Percentiles rank a stretch among this genome's conserved stretches.
Evolutionary conservation across 306 rosid genomes (phyloP).

Genomic region (Oxytropis ochrocephala): DNA sequence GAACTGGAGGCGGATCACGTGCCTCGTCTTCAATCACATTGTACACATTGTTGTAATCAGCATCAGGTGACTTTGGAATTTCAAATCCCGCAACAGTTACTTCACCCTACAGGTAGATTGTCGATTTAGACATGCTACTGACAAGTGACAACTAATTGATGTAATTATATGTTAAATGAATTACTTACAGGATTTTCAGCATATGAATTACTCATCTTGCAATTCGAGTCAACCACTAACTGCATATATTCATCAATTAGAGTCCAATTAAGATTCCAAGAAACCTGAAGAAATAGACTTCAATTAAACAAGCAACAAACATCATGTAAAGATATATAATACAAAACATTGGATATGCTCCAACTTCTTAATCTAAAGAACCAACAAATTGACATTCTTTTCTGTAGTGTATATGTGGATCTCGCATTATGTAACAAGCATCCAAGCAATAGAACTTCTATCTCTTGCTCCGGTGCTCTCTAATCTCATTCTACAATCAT

Average conservation of each 20-base stretch:
- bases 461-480: not conserved
- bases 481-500: not conserved
- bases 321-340: not conserved
- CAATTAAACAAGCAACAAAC: not conserved
- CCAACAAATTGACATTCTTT: not conserved
- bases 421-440: not conserved
- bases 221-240: constrained; percentile 23
- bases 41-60: constrained; percentile 71
- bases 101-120: constrained; percentile 57
- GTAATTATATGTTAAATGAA: constrained; percentile 14
- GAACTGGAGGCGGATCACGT: constrained; percentile 78
- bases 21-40: constrained; percentile 72
- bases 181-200: constrained; percentile 57
- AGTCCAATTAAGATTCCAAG: constrained; percentile 16
- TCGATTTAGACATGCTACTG: constrained; percentile 10
- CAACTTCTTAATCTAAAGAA: not conserved
- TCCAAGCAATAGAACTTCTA: not conserved
- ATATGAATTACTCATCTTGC: constrained; percentile 61
- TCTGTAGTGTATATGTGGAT: not conserved
- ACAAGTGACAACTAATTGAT: constrained; percentile 1
- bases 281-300: constrained; percentile 47
- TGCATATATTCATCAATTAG: constrained; percentile 43
- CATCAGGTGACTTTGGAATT: constrained; percentile 76
- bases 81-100: constrained; percentile 77
- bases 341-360: not conserved